Conservation (phyloP, 257 asterid genomes). For the Penstemon davidsonii region DNA sequence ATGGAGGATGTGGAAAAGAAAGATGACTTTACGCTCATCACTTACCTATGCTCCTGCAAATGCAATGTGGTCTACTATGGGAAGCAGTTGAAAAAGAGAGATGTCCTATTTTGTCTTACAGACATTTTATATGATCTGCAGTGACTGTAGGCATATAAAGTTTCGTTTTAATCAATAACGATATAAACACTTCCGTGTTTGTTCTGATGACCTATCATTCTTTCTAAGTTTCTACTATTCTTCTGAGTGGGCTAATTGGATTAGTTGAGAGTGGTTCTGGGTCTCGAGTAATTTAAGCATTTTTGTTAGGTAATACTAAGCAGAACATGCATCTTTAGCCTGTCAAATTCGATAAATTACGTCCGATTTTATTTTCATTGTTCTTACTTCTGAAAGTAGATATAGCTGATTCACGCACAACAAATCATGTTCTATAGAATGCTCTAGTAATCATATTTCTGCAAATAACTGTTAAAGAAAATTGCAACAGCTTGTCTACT, state of each 20-base stretch:
- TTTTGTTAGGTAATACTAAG: neutral
- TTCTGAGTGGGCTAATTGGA: neutral
- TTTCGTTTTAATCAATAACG: neutral
- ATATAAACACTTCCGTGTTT: neutral
- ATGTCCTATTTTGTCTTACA: neutral
- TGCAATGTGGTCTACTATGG: neutral
- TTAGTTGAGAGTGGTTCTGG: neutral
- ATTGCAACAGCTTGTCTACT: slow-evolving; percentile 16
- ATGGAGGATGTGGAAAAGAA: neutral
- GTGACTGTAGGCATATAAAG: neutral
- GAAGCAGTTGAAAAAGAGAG: neutral
- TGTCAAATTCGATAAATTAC: neutral
- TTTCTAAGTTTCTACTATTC: slow-evolving; percentile 9
- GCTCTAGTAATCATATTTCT: neutral
- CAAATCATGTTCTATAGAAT: neutral
- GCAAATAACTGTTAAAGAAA: slow-evolving; percentile 1
- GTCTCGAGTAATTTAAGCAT: slow-evolving; percentile 9
- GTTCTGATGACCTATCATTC: slow-evolving; percentile 5
- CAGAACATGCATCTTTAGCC: neutral
- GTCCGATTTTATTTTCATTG: neutral
- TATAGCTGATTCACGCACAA: too few species aligned
- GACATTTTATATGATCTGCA: neutral
- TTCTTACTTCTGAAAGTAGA: too few species aligned
- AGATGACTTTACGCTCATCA: neutral
- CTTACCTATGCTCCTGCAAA: neutral